Evolutionary conservation across 345 rosid genomes (phyloP), one percentile per base, ranked within the genome.

Genomic region (Lepidium aucheri): DNA sequence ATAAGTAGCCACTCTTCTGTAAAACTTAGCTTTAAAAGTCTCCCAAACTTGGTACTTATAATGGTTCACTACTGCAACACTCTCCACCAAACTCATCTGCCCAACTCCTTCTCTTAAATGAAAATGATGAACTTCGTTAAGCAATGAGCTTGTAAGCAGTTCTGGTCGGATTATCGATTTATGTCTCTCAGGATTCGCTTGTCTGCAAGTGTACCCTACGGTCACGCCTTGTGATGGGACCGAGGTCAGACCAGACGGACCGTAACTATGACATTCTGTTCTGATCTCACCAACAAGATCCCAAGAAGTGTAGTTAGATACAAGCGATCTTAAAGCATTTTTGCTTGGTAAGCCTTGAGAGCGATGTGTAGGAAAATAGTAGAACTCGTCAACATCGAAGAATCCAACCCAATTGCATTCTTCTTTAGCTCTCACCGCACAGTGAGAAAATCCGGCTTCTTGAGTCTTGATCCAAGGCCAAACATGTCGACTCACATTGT

Each of bases 401-500:
- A 95, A 95, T 15, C 90, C 99, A 0, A 95, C 82, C 99, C 97
- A 95, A 57, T 77, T 67, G 74, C 99, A 95, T 58, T 85, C 95
- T 1, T 78, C 70, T 76, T 81, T 84, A 4, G 99, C 93, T 68
- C 87, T 76, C 46, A 95, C 65, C 43, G 89, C 86, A 68, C 99
- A 95, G 54, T 95, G 97, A 0, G 97, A 91, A 74, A 95, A 91
- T 0, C 99, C 97, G 0, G 97, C 99, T 76, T 95, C 99, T 65
- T 95, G 99, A 28, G 97, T 83, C 74, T 95, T 95, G 60, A 85
- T 83, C 99, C 99, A 95, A 0, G 99, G 99, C 97, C 96, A 94
- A 32, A 76, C 78, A 69, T 90, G 93, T 53, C 91, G 71, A 36
- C 84, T 86, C 36, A 94, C 83, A 15, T 88, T 94, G 70, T 85